Conservation (phyloP, 345 rosid species). For the Eucalyptus marginata region DNA sequence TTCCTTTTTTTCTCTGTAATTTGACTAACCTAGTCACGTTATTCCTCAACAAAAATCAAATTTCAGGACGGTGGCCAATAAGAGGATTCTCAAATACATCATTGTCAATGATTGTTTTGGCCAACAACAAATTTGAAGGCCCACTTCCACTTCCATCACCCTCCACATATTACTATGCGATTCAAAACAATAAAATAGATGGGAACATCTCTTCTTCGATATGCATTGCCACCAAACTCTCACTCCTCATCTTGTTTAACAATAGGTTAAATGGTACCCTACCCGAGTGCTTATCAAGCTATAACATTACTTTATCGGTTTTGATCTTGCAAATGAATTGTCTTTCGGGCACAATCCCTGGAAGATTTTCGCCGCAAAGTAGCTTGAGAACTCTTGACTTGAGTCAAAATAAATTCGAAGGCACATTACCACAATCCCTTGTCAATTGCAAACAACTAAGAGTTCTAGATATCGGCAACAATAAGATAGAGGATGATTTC, state of each 20-base stretch:
- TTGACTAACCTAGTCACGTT: neutral
- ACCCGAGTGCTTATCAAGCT: fast-evolving
- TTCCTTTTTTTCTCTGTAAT: constrained; percentile 9
- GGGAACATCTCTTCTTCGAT: no score
- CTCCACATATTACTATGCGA: fast-evolving
- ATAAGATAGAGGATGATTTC: no score
- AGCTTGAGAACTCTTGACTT: no score
- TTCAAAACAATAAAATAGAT: no score
- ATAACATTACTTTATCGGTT: fast-evolving
- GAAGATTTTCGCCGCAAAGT: fast-evolving
- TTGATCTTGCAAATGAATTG: no score
- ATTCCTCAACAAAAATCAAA: constrained; percentile 1
- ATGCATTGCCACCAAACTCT: fast-evolving
- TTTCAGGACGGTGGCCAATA: neutral
- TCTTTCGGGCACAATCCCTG: fast-evolving
- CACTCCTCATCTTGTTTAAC: no score
- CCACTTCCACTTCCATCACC: neutral
- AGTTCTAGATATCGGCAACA: no score
- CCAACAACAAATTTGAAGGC: neutral
- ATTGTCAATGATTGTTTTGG: neutral
- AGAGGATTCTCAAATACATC: neutral
- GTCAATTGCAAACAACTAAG: no score
- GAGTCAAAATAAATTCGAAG: no score
- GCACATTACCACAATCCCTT: no score
- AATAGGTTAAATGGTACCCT: no score